Percentiles rank a stretch among this genome's conserved stretches.
phyloP scores from a whole-genome alignment of 2,329 filamentous ascomycete species.

The Periglandula ipomoeae region DNA sequence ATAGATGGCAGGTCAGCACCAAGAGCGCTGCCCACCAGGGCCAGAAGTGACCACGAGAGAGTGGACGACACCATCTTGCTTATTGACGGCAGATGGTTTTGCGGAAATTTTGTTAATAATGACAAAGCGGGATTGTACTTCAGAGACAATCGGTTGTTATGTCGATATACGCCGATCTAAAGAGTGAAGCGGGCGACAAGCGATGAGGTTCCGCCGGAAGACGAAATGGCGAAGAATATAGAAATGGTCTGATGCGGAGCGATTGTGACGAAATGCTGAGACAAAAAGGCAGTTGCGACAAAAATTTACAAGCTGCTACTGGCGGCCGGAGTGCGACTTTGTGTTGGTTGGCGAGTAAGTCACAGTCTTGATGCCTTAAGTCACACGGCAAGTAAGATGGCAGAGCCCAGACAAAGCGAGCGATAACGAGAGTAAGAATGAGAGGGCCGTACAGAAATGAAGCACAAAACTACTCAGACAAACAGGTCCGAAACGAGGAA shows the following conservation, averaged over 20 bases:
- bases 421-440: neutral
- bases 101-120: too few species aligned
- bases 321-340: neutral
- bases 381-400: neutral
- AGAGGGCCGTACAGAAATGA: neutral
- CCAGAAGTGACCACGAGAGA: slow-evolving; percentile 25
- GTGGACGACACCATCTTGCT: slow-evolving; percentile 27
- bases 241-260: neutral
- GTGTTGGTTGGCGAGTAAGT: neutral
- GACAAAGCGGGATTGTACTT: neutral
- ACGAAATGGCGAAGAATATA: too few species aligned
- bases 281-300: neutral
- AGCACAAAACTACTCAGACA: neutral
- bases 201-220: neutral
- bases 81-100: too few species aligned
- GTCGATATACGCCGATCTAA: neutral
- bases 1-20: slow-evolving; percentile 46
- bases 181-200: neutral
- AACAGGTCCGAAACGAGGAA: neutral
- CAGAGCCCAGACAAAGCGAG: neutral
- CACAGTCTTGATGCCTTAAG: neutral
- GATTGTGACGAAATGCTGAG: neutral
- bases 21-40: slow-evolving; percentile 31
- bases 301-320: too few species aligned
- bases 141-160: neutral